Evolutionary conservation across 2,329 filamentous ascomycete species (phyloP).

Genomic region (Aspergillus unguis): DNA sequence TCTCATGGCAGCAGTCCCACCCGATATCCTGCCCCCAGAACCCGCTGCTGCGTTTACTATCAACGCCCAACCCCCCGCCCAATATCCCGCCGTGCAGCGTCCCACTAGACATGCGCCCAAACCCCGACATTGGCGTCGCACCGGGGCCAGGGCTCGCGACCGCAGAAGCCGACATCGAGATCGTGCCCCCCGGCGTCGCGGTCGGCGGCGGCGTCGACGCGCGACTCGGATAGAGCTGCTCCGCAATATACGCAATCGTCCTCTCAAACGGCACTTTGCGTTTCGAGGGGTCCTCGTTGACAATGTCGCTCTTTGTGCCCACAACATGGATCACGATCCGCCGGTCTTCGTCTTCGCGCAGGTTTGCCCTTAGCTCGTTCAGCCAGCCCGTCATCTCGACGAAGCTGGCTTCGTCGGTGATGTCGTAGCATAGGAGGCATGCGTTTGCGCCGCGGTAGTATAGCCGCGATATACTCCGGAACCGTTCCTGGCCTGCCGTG

Average conservation of each 20-base stretch:
- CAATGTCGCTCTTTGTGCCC: constrained; percentile 88
- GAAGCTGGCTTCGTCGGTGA: constrained; percentile 81
- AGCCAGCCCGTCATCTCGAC: constrained; percentile 92
- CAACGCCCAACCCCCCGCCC: constrained; percentile 24
- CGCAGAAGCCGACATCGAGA: no score
- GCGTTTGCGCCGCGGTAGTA: constrained; percentile 97
- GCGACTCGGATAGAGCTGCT: constrained; percentile 74
- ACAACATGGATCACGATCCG: constrained; percentile 91
- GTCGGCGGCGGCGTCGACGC: constrained; percentile 66
- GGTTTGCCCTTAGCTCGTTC: constrained; percentile 74
- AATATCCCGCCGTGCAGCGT: constrained; percentile 19
- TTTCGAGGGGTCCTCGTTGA: constrained; percentile 72
- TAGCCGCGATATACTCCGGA: constrained; percentile 87
- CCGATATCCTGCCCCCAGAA: constrained; percentile 86
- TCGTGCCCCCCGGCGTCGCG: constrained; percentile 32
- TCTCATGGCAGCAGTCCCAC: constrained; percentile 97
- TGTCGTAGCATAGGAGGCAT: constrained; percentile 90
- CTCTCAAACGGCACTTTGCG: constrained; percentile 90
- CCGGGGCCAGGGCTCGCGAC: no score
- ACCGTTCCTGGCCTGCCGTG: constrained; percentile 92
- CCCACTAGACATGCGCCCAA: constrained; percentile 21
- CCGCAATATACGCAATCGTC: constrained; percentile 92
- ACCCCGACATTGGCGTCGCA: constrained; percentile 21
- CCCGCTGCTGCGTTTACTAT: constrained; percentile 46
- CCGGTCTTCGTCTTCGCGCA: constrained; percentile 53